Evolutionary conservation across 306 rosid species (phyloP), one percentile per base, ranked within the genome.

Genomic region (Macrotyloma uniflorum): DNA sequence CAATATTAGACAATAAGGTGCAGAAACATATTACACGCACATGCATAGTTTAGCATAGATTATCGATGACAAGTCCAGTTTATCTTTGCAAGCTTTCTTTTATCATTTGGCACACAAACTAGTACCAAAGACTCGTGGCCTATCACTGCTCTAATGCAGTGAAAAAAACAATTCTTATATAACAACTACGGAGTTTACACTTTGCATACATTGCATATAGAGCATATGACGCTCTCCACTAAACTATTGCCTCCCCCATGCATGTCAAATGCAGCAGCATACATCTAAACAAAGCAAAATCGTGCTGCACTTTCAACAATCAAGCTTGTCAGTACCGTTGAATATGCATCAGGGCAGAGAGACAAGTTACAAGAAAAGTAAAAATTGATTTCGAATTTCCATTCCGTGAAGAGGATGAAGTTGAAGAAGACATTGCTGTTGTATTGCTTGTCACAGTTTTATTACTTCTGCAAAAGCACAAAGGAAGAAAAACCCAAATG

Each of bases 391-490:
- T 36, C n/a, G 80, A 78, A 43, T 69, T 75, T 64, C 43, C 84
- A 18, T 72, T 83, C 23, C 11, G 73, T 4, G 88, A 81, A 43
- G 82, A 79, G n/a, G 92, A 83, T 20, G 98, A 84, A 49, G 87
- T 85, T 24, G 98, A 86, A 20, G 96, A 59, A n/a, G 96, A 59
- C 66, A 87, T 87, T 50, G 98, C 93, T 5, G 97, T 93, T 18
- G 97, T 75, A 36, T 91, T 93, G 38, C 86, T 85, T 28, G 85
- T 62, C 30, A 85, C 40, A 7, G 92, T 91, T 86, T 87, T 93
- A 81, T 91, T 91, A 82, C 81, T 89, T 79, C 97, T 88, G 92
- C 66, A 66, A 28, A 59, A 76, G 72, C 72, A 59, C 67, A 15
- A 40, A 33, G 63, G 75, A 82, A 24, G 62, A 86, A 73, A 42